Evolutionary conservation across 78 protist genomes (phyloP).

Genomic region (Bigelowiella natans): DNA sequence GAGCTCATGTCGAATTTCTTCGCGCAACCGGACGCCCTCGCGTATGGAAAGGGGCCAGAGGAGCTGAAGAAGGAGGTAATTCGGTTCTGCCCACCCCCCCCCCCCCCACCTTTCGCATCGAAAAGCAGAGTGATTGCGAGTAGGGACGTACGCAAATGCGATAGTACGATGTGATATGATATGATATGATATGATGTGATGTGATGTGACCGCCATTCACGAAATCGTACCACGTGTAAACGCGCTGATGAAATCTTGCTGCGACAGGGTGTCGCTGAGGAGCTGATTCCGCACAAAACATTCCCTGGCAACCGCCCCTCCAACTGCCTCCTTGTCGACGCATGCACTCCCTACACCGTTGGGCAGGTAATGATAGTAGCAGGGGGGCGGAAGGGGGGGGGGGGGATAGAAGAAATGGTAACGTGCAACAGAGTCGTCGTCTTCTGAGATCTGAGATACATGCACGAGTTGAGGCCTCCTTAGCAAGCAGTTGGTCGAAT

Average conservation of each 20-base stretch:
- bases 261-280: constrained; percentile 3
- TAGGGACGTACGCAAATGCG: too few species aligned
- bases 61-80: constrained; percentile 52
- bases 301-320: constrained; percentile 85
- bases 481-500: too few species aligned
- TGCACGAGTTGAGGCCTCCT: too few species aligned
- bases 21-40: constrained; percentile 91
- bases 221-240: too few species aligned
- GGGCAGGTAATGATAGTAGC: constrained; percentile 1
- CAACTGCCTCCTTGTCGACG: constrained; percentile 53
- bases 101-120: too few species aligned
- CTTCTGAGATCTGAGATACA: too few species aligned
- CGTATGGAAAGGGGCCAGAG: constrained; percentile 65
- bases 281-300: constrained; percentile 33
- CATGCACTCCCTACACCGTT: constrained; percentile 56
- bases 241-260: too few species aligned
- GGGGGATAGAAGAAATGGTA: too few species aligned
- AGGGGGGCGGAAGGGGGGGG: too few species aligned
- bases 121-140: too few species aligned
- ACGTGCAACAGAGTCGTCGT: too few species aligned
- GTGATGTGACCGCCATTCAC: neutral
- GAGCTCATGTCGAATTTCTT: constrained; percentile 77
- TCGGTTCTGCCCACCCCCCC: neutral
- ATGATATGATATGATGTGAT: neutral
- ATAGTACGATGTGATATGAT: neutral